Conservation (phyloP, 208 protist genomes). For the Wallacemonas sp. region DNA sequence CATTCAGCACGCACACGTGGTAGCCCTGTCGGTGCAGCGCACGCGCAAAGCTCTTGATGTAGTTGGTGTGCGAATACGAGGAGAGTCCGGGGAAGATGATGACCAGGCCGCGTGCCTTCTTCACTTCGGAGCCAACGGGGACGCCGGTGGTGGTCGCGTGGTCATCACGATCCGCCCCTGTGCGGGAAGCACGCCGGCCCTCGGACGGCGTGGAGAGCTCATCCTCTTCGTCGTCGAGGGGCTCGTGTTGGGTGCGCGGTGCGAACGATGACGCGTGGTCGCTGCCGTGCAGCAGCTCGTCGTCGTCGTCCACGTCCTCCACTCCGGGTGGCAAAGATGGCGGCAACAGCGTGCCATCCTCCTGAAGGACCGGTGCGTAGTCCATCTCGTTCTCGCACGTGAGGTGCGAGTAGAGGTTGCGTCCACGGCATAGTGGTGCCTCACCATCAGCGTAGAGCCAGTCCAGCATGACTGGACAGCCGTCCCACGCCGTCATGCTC, state of each 20-base stretch:
- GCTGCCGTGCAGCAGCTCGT: not conserved
- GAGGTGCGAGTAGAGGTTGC: conserved; percentile 6
- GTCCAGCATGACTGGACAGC: conserved; percentile 32
- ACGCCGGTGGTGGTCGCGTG: not conserved
- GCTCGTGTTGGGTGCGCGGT: conserved; percentile 4
- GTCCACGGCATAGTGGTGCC: conserved; percentile 5
- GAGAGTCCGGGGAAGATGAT: conserved; percentile 54
- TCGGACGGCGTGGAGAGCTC: conserved; percentile 4
- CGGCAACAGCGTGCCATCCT: not conserved
- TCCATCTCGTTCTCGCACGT: conserved; percentile 2
- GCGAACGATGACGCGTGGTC: not conserved
- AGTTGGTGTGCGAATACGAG: conserved; percentile 33
- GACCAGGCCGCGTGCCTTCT: conserved; percentile 27
- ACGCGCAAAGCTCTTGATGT: conserved; percentile 37
- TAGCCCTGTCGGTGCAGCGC: conserved; percentile 24
- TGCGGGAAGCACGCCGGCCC: not conserved
- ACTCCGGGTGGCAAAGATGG: not conserved
- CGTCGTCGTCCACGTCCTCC: not conserved
- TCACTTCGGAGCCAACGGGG: not conserved
- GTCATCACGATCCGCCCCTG: not conserved
- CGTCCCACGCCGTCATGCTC: conserved; percentile 36
- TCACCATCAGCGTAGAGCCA: conserved; percentile 30
- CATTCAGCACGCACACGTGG: conserved; percentile 50
- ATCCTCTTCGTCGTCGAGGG: conserved; percentile 1
- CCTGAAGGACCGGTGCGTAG: not conserved